Conservation (phyloP, 2,329 filamentous ascomycete species). For the Botrytis fabae region DNA sequence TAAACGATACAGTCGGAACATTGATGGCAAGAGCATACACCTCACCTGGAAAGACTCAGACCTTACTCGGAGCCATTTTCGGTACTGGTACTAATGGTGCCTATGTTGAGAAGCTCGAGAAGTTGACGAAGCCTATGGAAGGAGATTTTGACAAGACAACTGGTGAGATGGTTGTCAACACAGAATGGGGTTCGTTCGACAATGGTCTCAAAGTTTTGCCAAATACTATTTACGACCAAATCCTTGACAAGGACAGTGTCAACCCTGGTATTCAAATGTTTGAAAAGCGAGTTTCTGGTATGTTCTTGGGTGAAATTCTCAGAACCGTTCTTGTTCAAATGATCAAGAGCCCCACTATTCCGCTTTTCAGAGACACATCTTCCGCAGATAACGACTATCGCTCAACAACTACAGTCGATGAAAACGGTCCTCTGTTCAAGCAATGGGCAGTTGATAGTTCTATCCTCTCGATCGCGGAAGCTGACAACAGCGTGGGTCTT, state of each 20-base stretch:
- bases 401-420: slow-evolving; percentile 68
- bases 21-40: slow-evolving; percentile 97
- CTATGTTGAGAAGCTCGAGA: slow-evolving; percentile 88
- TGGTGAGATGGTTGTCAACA: slow-evolving; percentile 96
- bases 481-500: slow-evolving; percentile 72
- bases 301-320: slow-evolving; percentile 96
- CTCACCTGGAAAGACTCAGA: slow-evolving; percentile 80
- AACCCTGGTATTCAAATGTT: slow-evolving; percentile 99
- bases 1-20: slow-evolving; percentile 97
- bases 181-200: slow-evolving; percentile 98
- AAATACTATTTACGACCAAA: slow-evolving; percentile 77
- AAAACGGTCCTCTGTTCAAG: slow-evolving; percentile 67
- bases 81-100: slow-evolving; percentile 97
- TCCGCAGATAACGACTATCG: slow-evolving; percentile 68
- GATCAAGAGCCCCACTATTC: slow-evolving; percentile 63
- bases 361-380: slow-evolving; percentile 76
- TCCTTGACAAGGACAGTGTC: slow-evolving; percentile 75
- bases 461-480: slow-evolving; percentile 83
- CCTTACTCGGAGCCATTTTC: slow-evolving; percentile 93
- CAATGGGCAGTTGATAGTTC: slow-evolving; percentile 91
- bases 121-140: slow-evolving; percentile 74
- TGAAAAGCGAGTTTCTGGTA: slow-evolving; percentile 95
- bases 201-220: slow-evolving; percentile 88
- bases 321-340: slow-evolving; percentile 74
- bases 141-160: slow-evolving; percentile 76